These are phyloP conservation scores for Mortierella antarctica DNA, from an alignment of 192 early-diverging fungal genomes.

Conservation along the genomic window DNA sequence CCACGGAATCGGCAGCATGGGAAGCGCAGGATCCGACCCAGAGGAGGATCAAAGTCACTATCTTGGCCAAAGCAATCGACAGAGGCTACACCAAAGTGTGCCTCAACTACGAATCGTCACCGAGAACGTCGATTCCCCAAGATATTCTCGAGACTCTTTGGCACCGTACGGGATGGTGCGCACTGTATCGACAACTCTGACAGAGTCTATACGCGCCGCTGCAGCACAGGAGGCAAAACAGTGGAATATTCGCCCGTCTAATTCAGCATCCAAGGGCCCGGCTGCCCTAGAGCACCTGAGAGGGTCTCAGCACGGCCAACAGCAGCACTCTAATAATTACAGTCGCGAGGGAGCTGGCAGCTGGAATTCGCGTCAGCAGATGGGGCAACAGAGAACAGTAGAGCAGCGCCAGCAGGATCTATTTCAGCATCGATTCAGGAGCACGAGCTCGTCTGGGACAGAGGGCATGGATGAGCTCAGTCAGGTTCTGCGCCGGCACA, in stretches of 20 bases:
- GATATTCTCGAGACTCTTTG: not conserved
- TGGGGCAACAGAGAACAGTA: not conserved
- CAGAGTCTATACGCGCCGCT: constrained; percentile 48
- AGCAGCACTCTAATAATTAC: not conserved
- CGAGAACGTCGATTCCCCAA: constrained; percentile 13
- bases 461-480: constrained; percentile 18
- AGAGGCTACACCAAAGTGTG: constrained; percentile 22
- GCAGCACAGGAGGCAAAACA: constrained; percentile 39
- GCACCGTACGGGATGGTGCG: constrained; percentile 35
- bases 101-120: constrained; percentile 24
- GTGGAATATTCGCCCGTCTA: constrained; percentile 8
- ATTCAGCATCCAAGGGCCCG: constrained; percentile 32
- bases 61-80: constrained; percentile 7
- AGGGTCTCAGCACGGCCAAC: not conserved
- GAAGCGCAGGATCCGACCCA: not conserved
- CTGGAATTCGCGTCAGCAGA: constrained; percentile 9
- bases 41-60: constrained; percentile 9
- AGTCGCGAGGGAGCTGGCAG: constrained; percentile 8
- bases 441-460: not conserved
- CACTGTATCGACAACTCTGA: constrained; percentile 31
- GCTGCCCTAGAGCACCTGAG: constrained; percentile 43
- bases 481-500: constrained; percentile 19
- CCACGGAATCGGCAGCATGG: constrained; percentile 11
- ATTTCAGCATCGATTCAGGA: constrained; percentile 12
- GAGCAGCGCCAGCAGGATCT: constrained; percentile 37